Evolutionary conservation across 129 eudicot species (phyloP).

Genomic region (Saussurea involucrata): DNA sequence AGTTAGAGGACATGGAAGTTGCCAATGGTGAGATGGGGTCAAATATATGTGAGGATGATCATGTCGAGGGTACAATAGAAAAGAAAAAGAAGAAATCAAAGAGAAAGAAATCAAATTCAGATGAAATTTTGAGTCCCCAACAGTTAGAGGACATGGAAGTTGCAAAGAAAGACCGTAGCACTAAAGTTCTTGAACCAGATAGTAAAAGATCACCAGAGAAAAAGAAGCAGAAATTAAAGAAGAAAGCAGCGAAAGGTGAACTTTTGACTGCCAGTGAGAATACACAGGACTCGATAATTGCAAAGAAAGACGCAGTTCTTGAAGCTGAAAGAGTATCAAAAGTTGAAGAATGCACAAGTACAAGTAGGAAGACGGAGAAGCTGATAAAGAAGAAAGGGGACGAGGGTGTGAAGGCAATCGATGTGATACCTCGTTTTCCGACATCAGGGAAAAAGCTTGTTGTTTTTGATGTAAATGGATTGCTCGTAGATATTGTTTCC

Average conservation of each 20-base stretch:
- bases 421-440: slow-evolving; percentile 20
- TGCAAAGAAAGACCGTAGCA: too few species aligned
- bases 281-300: not conserved
- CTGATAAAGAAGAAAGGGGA: not conserved
- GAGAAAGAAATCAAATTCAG: not conserved
- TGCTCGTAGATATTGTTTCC: slow-evolving; percentile 70
- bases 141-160: not conserved
- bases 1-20: not conserved
- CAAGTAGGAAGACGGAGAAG: not conserved
- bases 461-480: slow-evolving; percentile 80
- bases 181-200: slow-evolving; percentile 3
- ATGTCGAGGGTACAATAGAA: not conserved
- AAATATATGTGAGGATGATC: too few species aligned
- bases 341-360: not conserved
- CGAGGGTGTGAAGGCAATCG: not conserved
- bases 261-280: not conserved
- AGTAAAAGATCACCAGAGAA: not conserved
- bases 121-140: slow-evolving; percentile 9
- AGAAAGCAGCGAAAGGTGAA: not conserved
- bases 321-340: not conserved
- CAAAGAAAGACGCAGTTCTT: not conserved
- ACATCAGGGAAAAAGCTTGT: slow-evolving; percentile 60
- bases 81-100: not conserved
- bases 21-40: not conserved
- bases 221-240: slow-evolving; percentile 6